Conservation (phyloP, 805 yeast genomes). For the Phaffomyces antillensis region DNA sequence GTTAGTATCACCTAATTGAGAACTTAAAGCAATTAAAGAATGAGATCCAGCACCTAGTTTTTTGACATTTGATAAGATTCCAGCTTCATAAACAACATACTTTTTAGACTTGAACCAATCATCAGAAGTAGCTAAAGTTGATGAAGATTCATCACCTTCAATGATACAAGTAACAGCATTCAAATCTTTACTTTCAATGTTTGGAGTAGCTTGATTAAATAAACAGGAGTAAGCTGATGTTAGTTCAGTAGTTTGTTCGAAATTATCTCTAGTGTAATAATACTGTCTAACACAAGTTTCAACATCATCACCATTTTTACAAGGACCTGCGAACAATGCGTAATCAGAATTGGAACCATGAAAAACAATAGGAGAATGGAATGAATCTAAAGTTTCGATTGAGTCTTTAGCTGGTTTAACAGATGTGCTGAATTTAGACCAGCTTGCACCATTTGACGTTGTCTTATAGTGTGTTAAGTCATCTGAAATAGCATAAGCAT, state of each 20-base stretch:
- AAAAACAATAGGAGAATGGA: conserved; percentile 25
- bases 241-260: conserved; percentile 27
- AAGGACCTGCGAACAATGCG: conserved; percentile 31
- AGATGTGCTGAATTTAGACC: conserved; percentile 31
- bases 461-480: conserved; percentile 32
- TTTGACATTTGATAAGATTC: conserved; percentile 25
- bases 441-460: conserved; percentile 33
- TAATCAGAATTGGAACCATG: conserved; percentile 32
- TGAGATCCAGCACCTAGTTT: conserved; percentile 29
- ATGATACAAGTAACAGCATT: conserved; percentile 37
- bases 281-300: conserved; percentile 29
- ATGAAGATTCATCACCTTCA: conserved; percentile 31
- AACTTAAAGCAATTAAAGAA: conserved; percentile 29
- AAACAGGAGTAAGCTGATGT: conserved; percentile 28
- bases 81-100: conserved; percentile 26
- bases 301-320: conserved; percentile 23
- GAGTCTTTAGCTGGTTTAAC: conserved; percentile 22
- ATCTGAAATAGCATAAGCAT: conserved; percentile 33
- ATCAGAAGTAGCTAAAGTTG: conserved; percentile 31
- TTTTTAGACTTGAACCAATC: conserved; percentile 37
- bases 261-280: conserved; percentile 40
- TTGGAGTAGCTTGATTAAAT: conserved; percentile 23
- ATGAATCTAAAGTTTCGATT: conserved; percentile 17
- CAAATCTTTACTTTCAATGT: conserved; percentile 18
- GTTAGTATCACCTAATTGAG: conserved; percentile 18